Percentiles rank a stretch among this genome's conserved stretches.
Conservation (phyloP, 768 basidiomycete species). For the Hygrocybe punicea region DNA sequence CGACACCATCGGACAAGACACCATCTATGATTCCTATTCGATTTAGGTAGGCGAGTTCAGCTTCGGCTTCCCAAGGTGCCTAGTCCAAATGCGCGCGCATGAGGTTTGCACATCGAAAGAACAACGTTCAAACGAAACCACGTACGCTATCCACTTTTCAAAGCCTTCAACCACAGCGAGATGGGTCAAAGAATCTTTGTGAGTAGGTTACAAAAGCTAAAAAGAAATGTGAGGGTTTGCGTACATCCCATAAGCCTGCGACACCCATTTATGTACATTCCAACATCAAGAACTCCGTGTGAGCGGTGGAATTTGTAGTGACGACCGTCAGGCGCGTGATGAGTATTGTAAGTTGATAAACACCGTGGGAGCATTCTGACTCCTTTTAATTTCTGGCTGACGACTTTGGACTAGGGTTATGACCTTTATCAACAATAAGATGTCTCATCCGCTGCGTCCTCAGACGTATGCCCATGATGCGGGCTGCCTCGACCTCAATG, state of each 20-base stretch:
- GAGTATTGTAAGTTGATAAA: too few relatives aligned
- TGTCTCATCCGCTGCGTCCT: background rate
- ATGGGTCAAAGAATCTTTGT: slow-evolving; percentile 65
- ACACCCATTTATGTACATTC: slow-evolving; percentile 53
- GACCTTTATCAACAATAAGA: background rate
- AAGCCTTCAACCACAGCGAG: slow-evolving; percentile 76
- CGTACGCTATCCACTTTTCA: slow-evolving; percentile 53
- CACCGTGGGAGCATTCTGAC: too few relatives aligned
- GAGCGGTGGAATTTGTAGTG: too few relatives aligned
- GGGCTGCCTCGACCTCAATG: background rate
- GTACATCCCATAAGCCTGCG: slow-evolving; percentile 42
- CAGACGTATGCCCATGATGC: background rate
- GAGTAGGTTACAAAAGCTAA: background rate
- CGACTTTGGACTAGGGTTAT: too few relatives aligned
- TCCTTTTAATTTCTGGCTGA: too few relatives aligned
- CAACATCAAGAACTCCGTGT: too few relatives aligned
- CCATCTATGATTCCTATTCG: slow-evolving; percentile 80
- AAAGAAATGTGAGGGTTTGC: background rate
- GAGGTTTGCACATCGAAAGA: slow-evolving; percentile 81
- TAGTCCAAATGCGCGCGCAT: slow-evolving; percentile 54
- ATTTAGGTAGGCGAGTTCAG: slow-evolving; percentile 86
- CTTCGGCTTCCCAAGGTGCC: slow-evolving; percentile 95
- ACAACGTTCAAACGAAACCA: slow-evolving; percentile 72
- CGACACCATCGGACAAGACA: slow-evolving; percentile 89
- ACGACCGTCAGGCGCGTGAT: too few relatives aligned